Evolutionary conservation across 371 early-diverging fungal species (phyloP).

Genomic region (Mucor ambiguus): DNA sequence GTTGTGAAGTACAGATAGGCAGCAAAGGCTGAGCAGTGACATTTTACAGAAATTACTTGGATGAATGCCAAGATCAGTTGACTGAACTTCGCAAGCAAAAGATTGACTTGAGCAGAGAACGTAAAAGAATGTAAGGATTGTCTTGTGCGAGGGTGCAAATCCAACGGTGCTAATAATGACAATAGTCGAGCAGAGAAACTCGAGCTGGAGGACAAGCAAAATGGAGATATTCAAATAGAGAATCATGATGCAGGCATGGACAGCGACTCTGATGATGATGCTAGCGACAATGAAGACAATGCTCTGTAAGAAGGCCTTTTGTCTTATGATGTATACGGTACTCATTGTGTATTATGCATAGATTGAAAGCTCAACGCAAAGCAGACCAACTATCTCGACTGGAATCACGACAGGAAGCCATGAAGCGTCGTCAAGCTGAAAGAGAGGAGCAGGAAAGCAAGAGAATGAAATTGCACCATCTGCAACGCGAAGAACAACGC

Average conservation of each 20-base stretch:
- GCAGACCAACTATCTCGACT: slow-evolving; percentile 37
- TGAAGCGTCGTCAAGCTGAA: slow-evolving; percentile 55
- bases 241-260: slow-evolving; percentile 6
- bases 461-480: slow-evolving; percentile 42
- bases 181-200: slow-evolving; percentile 36
- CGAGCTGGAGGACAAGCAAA: slow-evolving; percentile 36
- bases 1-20: not conserved
- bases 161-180: not conserved
- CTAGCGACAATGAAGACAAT: slow-evolving; percentile 29
- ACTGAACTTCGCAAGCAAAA: slow-evolving; percentile 66
- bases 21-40: not conserved
- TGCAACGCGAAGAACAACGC: slow-evolving; percentile 55
- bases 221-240: slow-evolving; percentile 24
- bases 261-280: slow-evolving; percentile 29
- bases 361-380: slow-evolving; percentile 31
- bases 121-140: slow-evolving; percentile 45
- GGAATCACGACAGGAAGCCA: slow-evolving; percentile 57
- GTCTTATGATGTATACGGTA: not conserved
- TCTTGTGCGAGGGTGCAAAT: not conserved
- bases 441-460: slow-evolving; percentile 54
- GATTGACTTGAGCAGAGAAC: slow-evolving; percentile 69
- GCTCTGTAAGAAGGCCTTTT: slow-evolving; percentile 10
- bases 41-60: slow-evolving; percentile 58
- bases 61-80: slow-evolving; percentile 68
- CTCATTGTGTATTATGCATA: not conserved